Evolutionary conservation across 805 yeast species (phyloP).

Genomic region (Starmerella cellae): DNA sequence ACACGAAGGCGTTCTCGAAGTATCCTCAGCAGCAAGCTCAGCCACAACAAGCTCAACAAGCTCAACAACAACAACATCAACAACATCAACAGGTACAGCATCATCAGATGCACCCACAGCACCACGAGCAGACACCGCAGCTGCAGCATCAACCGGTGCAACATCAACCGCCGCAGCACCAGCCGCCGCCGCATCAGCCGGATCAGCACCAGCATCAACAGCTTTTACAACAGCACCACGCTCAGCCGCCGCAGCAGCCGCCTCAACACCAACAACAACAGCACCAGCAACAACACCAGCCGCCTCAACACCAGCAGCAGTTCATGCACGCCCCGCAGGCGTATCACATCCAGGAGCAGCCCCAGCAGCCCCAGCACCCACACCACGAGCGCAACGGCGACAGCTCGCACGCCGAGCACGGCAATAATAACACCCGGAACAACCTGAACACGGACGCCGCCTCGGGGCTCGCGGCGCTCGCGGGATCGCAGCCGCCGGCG

Average conservation of each 20-base stretch:
- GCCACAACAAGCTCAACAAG: background rate
- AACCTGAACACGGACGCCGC: no score
- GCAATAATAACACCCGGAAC: no score
- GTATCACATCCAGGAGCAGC: no score
- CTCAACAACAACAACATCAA: background rate
- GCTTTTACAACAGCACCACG: no score
- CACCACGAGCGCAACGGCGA: no score
- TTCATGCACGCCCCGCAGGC: no score
- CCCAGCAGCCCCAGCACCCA: no score
- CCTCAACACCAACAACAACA: background rate
- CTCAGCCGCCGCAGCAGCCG: no score
- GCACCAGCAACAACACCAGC: background rate
- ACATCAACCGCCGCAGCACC: background rate
- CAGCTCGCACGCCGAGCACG: no score
- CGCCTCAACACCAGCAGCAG: background rate
- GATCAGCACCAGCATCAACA: no score
- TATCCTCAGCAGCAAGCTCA: background rate
- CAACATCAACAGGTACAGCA: no score
- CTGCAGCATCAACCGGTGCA: background rate
- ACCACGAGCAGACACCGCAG: background rate
- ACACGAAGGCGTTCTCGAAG: background rate
- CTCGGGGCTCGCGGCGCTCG: background rate
- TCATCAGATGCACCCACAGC: background rate
- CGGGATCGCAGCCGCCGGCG: background rate
- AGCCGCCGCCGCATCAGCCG: background rate